These are phyloP conservation scores for Puccinia novopanici DNA, from an alignment of 1,284 basidiomycete species.

Conservation along the genomic window DNA sequence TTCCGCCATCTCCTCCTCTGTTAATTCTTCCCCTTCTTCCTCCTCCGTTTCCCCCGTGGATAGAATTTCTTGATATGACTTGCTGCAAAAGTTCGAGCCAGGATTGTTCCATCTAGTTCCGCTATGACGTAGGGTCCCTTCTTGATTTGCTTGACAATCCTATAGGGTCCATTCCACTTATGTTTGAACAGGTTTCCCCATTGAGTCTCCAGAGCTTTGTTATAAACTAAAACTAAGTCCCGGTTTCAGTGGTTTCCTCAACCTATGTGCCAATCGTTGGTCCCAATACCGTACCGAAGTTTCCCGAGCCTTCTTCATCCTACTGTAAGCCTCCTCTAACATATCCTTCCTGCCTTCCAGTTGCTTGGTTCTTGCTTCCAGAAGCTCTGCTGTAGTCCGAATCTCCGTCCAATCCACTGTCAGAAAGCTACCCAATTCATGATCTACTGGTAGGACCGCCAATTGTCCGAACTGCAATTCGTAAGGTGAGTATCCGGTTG, in stretches of 20 bases:
- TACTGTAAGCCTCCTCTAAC: neutral
- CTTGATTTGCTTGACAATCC: neutral
- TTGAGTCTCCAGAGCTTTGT: constrained; percentile 29
- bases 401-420: neutral
- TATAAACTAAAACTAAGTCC: constrained; percentile 25
- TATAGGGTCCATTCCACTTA: constrained; percentile 37
- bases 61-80: no score
- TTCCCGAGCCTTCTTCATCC: neutral
- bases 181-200: constrained; percentile 38
- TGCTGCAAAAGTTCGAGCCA: constrained; percentile 2
- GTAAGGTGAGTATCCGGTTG: constrained; percentile 5
- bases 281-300: constrained; percentile 32
- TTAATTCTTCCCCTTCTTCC: neutral
- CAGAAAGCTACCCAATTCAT: neutral
- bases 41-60: constrained; percentile 1
- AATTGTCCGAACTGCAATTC: constrained; percentile 6
- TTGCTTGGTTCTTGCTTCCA: neutral
- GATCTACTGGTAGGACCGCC: neutral
- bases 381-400: neutral
- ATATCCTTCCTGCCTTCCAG: neutral
- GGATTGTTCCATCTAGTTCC: constrained; percentile 20
- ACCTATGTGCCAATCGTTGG: neutral
- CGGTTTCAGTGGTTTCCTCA: constrained; percentile 7
- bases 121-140: neutral
- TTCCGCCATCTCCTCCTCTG: neutral